Evolutionary conservation across 1,284 basidiomycete genomes (phyloP).

Genomic region (Acaromyces ingoldii): DNA sequence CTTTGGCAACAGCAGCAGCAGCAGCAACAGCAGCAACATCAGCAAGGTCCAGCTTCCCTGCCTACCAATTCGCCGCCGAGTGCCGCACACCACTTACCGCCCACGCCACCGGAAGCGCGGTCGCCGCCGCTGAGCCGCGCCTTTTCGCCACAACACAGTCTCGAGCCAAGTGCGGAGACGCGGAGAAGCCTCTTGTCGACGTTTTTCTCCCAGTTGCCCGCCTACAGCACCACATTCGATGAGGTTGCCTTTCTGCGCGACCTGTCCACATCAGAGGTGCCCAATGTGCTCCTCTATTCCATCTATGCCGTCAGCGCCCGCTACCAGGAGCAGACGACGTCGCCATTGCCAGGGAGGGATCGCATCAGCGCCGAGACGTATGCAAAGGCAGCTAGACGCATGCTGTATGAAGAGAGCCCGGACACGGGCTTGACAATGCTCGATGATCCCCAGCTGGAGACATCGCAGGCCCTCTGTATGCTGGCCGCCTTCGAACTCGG

Average conservation of each 20-base stretch:
- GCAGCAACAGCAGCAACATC: neutral
- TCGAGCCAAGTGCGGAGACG: slow-evolving; percentile 14
- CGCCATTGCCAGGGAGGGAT: slow-evolving; percentile 2
- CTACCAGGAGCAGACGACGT: slow-evolving; percentile 48
- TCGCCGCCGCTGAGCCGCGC: neutral
- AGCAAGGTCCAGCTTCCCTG: neutral
- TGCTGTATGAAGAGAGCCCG: slow-evolving; percentile 29
- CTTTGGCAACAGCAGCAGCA: neutral
- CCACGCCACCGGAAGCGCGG: neutral
- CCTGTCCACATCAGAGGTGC: slow-evolving; percentile 51
- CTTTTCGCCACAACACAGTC: neutral
- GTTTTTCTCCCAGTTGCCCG: slow-evolving; percentile 53
- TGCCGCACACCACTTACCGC: neutral
- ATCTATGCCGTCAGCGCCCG: slow-evolving; percentile 54
- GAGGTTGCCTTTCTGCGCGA: slow-evolving; percentile 54
- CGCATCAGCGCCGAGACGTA: slow-evolving; percentile 24
- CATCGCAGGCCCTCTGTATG: slow-evolving; percentile 51
- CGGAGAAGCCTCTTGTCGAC: slow-evolving; percentile 31
- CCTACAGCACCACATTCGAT: slow-evolving; percentile 54
- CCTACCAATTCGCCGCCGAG: neutral
- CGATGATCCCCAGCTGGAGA: slow-evolving; percentile 47
- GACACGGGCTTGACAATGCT: slow-evolving; percentile 23
- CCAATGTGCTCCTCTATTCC: slow-evolving; percentile 53
- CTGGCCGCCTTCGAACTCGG: slow-evolving; percentile 52
- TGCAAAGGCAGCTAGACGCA: slow-evolving; percentile 26